Percentiles rank a stretch among this genome's conserved stretches.
These are phyloP conservation scores for Candida montana DNA, from an alignment of 805 yeast species.

Conservation along the genomic window DNA sequence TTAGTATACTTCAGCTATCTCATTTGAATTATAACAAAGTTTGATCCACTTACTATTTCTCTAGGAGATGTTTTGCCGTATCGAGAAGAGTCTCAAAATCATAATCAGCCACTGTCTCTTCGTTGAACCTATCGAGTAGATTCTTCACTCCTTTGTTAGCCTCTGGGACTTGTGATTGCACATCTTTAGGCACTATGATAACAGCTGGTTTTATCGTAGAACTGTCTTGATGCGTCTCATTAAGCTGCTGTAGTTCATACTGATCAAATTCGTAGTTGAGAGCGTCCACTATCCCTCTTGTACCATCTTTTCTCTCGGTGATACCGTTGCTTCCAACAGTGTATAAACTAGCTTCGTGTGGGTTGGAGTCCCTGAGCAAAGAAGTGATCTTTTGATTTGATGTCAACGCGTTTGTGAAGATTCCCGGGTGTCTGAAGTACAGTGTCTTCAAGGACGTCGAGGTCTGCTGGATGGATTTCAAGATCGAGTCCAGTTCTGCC, in stretches of 20 bases:
- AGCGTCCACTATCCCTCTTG: conserved; percentile 32
- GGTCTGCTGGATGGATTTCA: conserved; percentile 13
- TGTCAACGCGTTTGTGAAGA: conserved; percentile 59
- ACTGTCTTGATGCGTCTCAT: conserved; percentile 12
- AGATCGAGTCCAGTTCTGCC: conserved; percentile 12
- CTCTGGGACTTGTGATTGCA: conserved; percentile 10
- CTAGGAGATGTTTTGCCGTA: conserved; percentile 32
- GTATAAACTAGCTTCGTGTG: conserved; percentile 46
- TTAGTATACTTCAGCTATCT: conserved; percentile 9
- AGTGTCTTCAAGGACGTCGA: conserved; percentile 24
- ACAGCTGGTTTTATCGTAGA: conserved; percentile 18
- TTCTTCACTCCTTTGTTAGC: conserved; percentile 27
- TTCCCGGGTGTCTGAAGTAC: conserved; percentile 52
- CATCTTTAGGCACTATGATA: conserved; percentile 21
- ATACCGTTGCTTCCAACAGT: conserved; percentile 32
- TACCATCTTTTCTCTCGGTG: conserved; percentile 49
- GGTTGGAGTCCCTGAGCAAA: conserved; percentile 55
- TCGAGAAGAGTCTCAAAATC: conserved; percentile 42
- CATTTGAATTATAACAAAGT: conserved; percentile 11
- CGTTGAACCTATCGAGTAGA: conserved; percentile 27
- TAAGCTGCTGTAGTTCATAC: conserved; percentile 24
- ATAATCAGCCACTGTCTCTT: conserved; percentile 27
- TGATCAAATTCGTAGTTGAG: conserved; percentile 31
- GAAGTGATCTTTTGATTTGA: conserved; percentile 47
- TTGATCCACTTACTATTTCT: conserved; percentile 20